These are phyloP conservation scores for Physcomitrium patens DNA, from an alignment of 225 moss, liverwort and hornwort genomes.

Conservation along the genomic window DNA sequence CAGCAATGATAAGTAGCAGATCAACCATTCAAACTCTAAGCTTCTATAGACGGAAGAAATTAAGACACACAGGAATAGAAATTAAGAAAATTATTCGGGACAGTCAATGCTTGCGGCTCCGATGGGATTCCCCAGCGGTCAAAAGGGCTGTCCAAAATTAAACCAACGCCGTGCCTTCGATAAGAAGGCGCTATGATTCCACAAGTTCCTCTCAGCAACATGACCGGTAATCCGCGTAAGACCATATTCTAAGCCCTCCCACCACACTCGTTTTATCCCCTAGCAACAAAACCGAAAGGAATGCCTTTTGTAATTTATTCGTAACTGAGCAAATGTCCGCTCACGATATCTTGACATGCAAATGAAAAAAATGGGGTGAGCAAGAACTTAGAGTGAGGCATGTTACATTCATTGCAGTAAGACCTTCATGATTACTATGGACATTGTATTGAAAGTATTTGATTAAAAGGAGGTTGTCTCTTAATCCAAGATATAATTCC, in stretches of 20 bases:
- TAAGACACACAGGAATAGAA: not conserved
- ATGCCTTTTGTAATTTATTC: not conserved
- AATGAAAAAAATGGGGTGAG: not conserved
- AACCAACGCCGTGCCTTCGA: not conserved
- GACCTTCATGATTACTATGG: not conserved
- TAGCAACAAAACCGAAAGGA: not conserved
- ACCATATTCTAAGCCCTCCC: not conserved
- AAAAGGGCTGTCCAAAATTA: not conserved
- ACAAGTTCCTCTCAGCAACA: not conserved
- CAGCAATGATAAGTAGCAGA: not conserved
- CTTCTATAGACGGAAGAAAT: not conserved
- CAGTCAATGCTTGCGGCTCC: not conserved
- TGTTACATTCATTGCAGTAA: not conserved
- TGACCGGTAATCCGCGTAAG: not conserved
- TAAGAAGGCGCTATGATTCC: not conserved
- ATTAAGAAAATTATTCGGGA: not conserved
- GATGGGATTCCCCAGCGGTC: not conserved
- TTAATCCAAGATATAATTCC: slow-evolving; percentile 1
- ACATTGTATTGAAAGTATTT: not conserved
- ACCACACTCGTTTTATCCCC: not conserved
- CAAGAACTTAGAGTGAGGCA: not conserved
- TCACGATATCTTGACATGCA: slow-evolving; percentile 5
- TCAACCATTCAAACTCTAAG: not conserved
- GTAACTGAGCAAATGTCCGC: slow-evolving; percentile 1
- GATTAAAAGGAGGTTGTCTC: not conserved